Percentiles rank a stretch among this genome's conserved stretches.
Conservation (phyloP, 768 basidiomycete genomes). For the Agaricus blazei region DNA sequence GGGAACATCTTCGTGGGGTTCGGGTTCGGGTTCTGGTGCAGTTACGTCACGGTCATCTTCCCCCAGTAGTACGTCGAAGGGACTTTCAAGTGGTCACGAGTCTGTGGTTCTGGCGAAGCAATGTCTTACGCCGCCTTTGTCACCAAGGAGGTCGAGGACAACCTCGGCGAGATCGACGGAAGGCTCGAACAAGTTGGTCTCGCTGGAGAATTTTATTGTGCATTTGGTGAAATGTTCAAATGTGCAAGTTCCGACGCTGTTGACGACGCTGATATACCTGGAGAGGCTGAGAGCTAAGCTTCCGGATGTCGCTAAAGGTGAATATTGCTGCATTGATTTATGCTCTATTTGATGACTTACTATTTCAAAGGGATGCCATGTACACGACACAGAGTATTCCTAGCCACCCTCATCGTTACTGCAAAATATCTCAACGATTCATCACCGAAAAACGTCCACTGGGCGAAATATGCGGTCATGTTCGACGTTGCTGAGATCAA, state of each 20-base stretch:
- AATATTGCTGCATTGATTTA: conserved; percentile 21
- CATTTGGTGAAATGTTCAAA: conserved; percentile 76
- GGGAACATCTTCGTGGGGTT: neutral
- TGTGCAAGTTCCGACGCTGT: conserved; percentile 86
- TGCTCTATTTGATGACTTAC: neutral
- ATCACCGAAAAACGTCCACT: conserved; percentile 94
- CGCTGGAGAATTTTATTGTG: conserved; percentile 80
- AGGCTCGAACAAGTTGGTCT: conserved; percentile 32
- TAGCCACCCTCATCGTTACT: conserved; percentile 92
- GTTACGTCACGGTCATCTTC: neutral
- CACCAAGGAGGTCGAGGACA: neutral
- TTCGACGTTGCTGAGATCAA: conserved; percentile 83
- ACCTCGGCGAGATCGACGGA: neutral
- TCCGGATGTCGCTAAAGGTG: conserved; percentile 82
- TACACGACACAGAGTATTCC: conserved; percentile 92
- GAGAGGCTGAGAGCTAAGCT: conserved; percentile 79
- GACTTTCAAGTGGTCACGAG: neutral
- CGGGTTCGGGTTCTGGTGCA: conserved; percentile 3
- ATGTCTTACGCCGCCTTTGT: conserved; percentile 53
- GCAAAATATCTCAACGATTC: conserved; percentile 97
- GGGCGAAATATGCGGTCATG: conserved; percentile 71
- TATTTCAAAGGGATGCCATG: conserved; percentile 64
- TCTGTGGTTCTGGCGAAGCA: conserved; percentile 19
- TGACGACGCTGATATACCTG: conserved; percentile 89
- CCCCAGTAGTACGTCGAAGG: neutral